Conservation (phyloP, 768 basidiomycete genomes). For the Russula sp. region DNA sequence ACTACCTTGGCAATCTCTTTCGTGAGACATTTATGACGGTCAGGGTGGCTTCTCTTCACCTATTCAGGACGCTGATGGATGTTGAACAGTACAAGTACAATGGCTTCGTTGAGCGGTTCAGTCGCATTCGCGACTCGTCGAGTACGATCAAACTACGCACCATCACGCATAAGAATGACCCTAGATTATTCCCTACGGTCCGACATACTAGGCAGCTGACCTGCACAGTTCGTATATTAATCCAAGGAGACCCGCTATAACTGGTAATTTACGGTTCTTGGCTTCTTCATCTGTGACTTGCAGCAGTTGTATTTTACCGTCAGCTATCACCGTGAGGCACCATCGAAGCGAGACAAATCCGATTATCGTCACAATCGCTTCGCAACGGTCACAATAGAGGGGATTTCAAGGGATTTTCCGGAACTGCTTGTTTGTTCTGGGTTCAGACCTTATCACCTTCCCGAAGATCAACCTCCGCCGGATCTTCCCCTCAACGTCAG, state of each 20-base stretch:
- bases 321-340: not conserved
- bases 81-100: slow-evolving; percentile 12
- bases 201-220: not conserved
- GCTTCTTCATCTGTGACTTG: not conserved
- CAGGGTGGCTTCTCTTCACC: not conserved
- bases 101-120: slow-evolving; percentile 18
- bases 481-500: too few species aligned
- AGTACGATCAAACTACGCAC: slow-evolving; percentile 2
- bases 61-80: too few species aligned
- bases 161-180: slow-evolving; percentile 7
- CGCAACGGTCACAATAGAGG: too few species aligned
- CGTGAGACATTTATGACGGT: not conserved
- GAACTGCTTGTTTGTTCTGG: too few species aligned
- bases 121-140: not conserved
- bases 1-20: not conserved
- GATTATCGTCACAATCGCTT: not conserved
- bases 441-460: too few species aligned
- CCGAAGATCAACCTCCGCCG: too few species aligned
- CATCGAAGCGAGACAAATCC: not conserved
- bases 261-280: not conserved
- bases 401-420: too few species aligned
- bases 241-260: not conserved
- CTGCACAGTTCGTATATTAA: not conserved
- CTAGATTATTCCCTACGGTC: not conserved
- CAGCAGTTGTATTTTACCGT: not conserved